Evolutionary conservation across 164 flowering plant species (phyloP).

Genomic region (grape (Vitis vinifera)): DNA sequence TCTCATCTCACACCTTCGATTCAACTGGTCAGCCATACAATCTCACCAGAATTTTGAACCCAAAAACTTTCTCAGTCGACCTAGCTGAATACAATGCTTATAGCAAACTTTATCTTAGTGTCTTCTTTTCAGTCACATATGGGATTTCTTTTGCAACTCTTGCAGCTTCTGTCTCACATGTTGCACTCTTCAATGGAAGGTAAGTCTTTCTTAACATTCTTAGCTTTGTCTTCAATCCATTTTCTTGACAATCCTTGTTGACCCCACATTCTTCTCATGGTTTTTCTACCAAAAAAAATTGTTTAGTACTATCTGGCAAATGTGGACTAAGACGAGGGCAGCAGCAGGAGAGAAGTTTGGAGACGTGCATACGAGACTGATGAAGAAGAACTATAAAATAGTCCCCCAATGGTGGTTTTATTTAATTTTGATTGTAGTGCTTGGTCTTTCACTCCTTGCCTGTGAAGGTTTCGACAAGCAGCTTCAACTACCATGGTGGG

Average conservation of each 20-base stretch:
- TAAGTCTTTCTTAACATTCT: constrained; percentile 14
- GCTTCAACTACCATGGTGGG: constrained; percentile 92
- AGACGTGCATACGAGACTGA: constrained; percentile 70
- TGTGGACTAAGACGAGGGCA: constrained; percentile 42
- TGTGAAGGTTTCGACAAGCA: constrained; percentile 68
- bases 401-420: constrained; percentile 92
- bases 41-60: constrained; percentile 32
- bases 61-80: constrained; percentile 33
- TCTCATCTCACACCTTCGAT: constrained; percentile 34
- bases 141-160: constrained; percentile 60
- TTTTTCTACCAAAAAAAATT: too few species aligned
- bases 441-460: constrained; percentile 42
- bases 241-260: too few species aligned
- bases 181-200: constrained; percentile 65
- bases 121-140: constrained; percentile 48
- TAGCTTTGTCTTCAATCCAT: background rate
- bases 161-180: constrained; percentile 54
- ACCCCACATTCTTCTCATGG: too few species aligned
- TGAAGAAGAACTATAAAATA: constrained; percentile 65
- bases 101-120: constrained; percentile 54
- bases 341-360: constrained; percentile 14
- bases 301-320: constrained; percentile 33
- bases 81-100: constrained; percentile 32
- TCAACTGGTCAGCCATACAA: constrained; percentile 30
- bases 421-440: constrained; percentile 23